Base-by-base conservation (phyloP, 1,284 basidiomycete species). In the Laetiporus sulphureus region DNA sequence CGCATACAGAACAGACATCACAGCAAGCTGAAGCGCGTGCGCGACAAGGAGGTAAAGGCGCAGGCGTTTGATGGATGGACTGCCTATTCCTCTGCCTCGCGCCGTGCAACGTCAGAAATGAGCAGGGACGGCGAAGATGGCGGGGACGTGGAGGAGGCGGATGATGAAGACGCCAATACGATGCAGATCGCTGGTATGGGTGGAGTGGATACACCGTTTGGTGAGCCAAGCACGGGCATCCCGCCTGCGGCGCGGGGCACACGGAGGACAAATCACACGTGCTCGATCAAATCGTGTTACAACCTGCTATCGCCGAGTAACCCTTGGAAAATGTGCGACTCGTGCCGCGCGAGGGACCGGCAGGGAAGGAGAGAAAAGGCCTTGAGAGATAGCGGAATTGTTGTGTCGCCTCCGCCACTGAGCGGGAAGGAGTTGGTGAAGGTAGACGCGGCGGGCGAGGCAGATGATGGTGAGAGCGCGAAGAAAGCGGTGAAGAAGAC, bases 1-100 rank as follows among this genome's bases (percentile, higher is more conserved):
- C 66, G 74, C 3, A 50, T 70, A 23, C 74, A 77, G 56, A 76
- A 76, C 47, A 62, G 73, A 32, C 66, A 70, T 46, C 73, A 77
- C 46, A 71, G 69, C 48, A 66, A 69, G 47, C 61, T 76, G 40
- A 76, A 76, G 54, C 65, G 72, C 5, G 64, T 67, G 5, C 56
- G 71, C 25, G 72, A 73, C 51, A 71, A 68, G 47, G 64, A 65
- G 38, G 58, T 57, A 10, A 72, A 72, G 50, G 63, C 60, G 5
- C 51, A 55, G 5, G 59, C 55, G 3, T 45, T 58, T 33, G 54
- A 55, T 16, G 53, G 45, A 3, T 58, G 63, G 61, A 42, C 54
- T 40, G 40, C 55, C 29, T 41, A 53, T 31, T 42, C 53, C 29
- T 50, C 42, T 32, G 13, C 32, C 27, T 6, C 7, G n/a, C 24